A percentile compares a stretch with the other conserved stretches of the same genome.
phyloP scores from a whole-genome alignment of 2,329 filamentous ascomycete species.

The Scytalidium sp. region DNA sequence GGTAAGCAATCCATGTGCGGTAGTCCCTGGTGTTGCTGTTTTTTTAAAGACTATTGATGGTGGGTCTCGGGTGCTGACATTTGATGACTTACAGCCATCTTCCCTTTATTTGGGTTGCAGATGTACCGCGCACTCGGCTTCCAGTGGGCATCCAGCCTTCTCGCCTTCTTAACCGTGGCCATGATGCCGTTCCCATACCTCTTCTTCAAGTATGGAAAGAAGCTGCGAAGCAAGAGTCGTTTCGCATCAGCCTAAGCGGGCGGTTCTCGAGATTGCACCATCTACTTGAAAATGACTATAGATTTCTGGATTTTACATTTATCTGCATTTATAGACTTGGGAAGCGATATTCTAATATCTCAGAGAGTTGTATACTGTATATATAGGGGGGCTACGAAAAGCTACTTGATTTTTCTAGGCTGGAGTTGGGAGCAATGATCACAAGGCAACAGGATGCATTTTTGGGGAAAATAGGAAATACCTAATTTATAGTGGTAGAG shows the following conservation, averaged over 20 bases:
- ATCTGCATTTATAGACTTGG: too few species aligned
- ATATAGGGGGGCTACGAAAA: too few species aligned
- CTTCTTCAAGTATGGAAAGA: slow-evolving; percentile 60
- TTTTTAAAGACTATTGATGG: background rate
- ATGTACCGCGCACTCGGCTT: slow-evolving; percentile 70
- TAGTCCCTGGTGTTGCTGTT: slow-evolving; percentile 1
- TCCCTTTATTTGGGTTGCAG: slow-evolving; percentile 71
- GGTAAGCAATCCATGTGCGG: slow-evolving; percentile 16
- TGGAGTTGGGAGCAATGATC: too few species aligned
- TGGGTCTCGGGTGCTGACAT: slow-evolving; percentile 14
- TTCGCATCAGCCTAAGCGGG: slow-evolving; percentile 47
- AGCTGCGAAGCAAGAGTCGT: slow-evolving; percentile 50
- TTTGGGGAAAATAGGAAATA: too few species aligned
- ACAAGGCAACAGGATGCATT: too few species aligned
- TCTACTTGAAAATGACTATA: too few species aligned
- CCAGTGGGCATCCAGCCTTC: slow-evolving; percentile 63
- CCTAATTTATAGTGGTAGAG: too few species aligned
- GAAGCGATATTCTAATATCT: too few species aligned
- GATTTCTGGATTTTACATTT: too few species aligned
- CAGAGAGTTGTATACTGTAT: too few species aligned
- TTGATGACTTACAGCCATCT: slow-evolving; percentile 51
- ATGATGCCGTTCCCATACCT: slow-evolving; percentile 65
- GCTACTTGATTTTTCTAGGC: too few species aligned
- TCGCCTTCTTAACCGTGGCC: slow-evolving; percentile 58
- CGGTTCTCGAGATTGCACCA: too few species aligned